phyloP scores from a whole-genome alignment of 176 grass and related monocot genomes.

The Neostapfia colusana region DNA sequence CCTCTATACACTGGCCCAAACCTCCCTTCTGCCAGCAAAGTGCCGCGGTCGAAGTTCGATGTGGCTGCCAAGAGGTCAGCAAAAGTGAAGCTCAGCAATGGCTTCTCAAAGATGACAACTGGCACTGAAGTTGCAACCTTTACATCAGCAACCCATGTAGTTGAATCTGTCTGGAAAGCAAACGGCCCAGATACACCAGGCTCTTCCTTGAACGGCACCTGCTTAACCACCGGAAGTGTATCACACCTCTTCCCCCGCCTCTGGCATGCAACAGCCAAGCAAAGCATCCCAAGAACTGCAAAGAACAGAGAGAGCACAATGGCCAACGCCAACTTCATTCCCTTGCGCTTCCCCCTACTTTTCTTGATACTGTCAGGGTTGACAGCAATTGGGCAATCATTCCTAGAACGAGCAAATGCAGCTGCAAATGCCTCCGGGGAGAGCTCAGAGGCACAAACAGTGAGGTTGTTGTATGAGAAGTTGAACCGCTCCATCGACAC shows the following conservation, averaged over 20 bases:
- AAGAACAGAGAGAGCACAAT: slow-evolving; percentile 67
- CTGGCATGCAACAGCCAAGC: slow-evolving; percentile 47
- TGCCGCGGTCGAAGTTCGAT: slow-evolving; percentile 84
- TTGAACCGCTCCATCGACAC: slow-evolving; percentile 65
- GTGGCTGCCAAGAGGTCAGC: slow-evolving; percentile 78
- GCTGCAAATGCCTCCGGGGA: slow-evolving; percentile 53
- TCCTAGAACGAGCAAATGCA: slow-evolving; percentile 68
- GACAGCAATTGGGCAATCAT: slow-evolving; percentile 92
- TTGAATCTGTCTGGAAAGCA: slow-evolving; percentile 81
- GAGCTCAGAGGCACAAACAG: slow-evolving; percentile 73
- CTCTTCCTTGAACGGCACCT: slow-evolving; percentile 65
- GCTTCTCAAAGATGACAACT: slow-evolving; percentile 95
- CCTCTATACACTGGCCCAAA: slow-evolving; percentile 89
- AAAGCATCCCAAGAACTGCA: slow-evolving; percentile 51
- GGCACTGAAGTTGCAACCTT: slow-evolving; percentile 87
- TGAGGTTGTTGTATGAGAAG: slow-evolving; percentile 98
- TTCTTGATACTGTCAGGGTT: slow-evolving; percentile 57
- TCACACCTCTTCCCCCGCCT: slow-evolving; percentile 45
- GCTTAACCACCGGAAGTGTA: slow-evolving; percentile 53
- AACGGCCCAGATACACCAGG: slow-evolving; percentile 72
- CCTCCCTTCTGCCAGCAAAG: slow-evolving; percentile 84
- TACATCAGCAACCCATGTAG: slow-evolving; percentile 89
- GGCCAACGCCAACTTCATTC: slow-evolving; percentile 55
- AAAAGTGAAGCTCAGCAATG: slow-evolving; percentile 78
- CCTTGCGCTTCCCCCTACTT: slow-evolving; percentile 29